Conservation (phyloP, 768 basidiomycete genomes). For the Leucocoprinus sp. region DNA sequence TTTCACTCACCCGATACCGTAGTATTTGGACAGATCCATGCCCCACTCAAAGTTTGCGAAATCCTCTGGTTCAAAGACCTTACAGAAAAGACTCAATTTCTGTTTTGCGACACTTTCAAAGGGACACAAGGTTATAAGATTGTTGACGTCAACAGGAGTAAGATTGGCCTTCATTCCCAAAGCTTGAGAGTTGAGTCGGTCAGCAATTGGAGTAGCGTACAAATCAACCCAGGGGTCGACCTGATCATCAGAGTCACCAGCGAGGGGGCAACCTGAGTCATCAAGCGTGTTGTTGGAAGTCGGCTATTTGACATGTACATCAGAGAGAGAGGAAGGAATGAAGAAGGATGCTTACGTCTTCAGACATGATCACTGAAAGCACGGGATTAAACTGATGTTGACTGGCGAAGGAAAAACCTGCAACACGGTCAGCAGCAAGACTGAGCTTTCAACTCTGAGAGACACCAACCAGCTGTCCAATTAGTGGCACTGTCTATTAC, state of each 20-base stretch:
- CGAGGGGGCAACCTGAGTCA: constrained; percentile 54
- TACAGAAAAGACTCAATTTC: constrained; percentile 57
- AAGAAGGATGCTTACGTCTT: constrained; percentile 32
- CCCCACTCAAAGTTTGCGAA: constrained; percentile 63
- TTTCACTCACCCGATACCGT: constrained; percentile 56
- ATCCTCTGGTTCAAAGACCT: constrained; percentile 55
- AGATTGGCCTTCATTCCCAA: constrained; percentile 26
- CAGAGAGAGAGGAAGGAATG: background rate
- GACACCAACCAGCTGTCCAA: constrained; percentile 52
- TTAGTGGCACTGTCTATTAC: constrained; percentile 65
- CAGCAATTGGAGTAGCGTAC: constrained; percentile 48
- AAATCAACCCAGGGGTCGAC: constrained; percentile 44
- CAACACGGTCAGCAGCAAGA: background rate
- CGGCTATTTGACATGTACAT: background rate
- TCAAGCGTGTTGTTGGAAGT: constrained; percentile 59
- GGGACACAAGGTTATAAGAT: constrained; percentile 66
- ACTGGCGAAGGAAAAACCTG: constrained; percentile 57
- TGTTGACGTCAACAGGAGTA: constrained; percentile 42
- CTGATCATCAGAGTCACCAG: constrained; percentile 34
- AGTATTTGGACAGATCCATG: constrained; percentile 71
- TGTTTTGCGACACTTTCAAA: constrained; percentile 61
- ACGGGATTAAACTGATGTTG: constrained; percentile 33
- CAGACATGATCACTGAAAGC: constrained; percentile 48
- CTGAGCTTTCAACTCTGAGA: background rate
- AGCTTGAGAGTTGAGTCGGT: constrained; percentile 51